Percentiles rank a stretch among this genome's conserved stretches.
These are phyloP conservation scores for Onygenales sp. DNA, from an alignment of 2,329 filamentous ascomycete genomes.

Conservation along the genomic window DNA sequence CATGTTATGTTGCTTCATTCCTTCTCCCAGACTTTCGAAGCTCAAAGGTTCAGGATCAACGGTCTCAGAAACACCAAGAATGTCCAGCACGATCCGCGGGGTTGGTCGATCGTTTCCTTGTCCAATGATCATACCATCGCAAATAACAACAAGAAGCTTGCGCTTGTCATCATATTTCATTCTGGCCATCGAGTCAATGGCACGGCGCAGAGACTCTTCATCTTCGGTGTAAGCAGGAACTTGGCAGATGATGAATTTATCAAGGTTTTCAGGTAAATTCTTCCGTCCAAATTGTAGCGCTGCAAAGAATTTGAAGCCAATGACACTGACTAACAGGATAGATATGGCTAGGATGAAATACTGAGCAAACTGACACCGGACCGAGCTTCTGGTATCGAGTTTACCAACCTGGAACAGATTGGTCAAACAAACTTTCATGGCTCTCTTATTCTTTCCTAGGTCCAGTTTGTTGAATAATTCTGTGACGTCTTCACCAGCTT, in stretches of 20 bases:
- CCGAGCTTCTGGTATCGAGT: conserved; percentile 80
- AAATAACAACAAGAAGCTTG: conserved; percentile 85
- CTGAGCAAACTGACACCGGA: conserved; percentile 73
- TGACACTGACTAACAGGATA: conserved; percentile 66
- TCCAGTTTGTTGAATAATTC: conserved; percentile 68
- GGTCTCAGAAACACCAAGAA: conserved; percentile 85
- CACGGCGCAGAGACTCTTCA: conserved; percentile 91
- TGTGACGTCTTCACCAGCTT: conserved; percentile 69
- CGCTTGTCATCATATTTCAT: conserved; percentile 99
- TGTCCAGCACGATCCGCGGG: conserved; percentile 90
- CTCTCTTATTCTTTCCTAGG: conserved; percentile 45
- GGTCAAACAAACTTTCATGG: conserved; percentile 75
- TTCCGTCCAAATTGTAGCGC: conserved; percentile 89
- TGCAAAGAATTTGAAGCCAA: conserved; percentile 93
- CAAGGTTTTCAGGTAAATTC: conserved; percentile 86
- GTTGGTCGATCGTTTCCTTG: conserved; percentile 96
- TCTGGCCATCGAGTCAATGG: conserved; percentile 87
- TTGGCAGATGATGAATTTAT: conserved; percentile 97
- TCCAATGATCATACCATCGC: conserved; percentile 98
- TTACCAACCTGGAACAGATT: conserved; percentile 93
- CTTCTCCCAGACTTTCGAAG: conserved; percentile 93
- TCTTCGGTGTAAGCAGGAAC: conserved; percentile 98
- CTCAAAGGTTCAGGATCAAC: conserved; percentile 92
- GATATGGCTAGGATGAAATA: conserved; percentile 86
- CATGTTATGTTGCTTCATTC: conserved; percentile 98